Base-by-base conservation (phyloP, 345 rosid genomes). In the Abelmoschus esculentus region DNA sequence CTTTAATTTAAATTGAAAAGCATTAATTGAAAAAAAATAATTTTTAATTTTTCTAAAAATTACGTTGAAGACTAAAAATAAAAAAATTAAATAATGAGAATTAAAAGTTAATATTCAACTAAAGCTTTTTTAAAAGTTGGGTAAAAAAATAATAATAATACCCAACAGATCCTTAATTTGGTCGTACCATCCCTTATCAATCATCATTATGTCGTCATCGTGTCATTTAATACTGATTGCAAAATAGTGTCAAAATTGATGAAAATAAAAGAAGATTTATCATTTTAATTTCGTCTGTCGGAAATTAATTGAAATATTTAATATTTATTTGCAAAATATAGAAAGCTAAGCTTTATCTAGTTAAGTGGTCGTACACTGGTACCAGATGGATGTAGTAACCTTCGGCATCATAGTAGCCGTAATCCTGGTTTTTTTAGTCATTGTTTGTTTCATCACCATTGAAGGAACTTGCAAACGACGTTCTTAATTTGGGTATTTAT, bases 321-420 rank as follows among this genome's bases (percentile, higher is more conserved):
- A 22, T 22, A 17, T 36, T n/a, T n/a, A 13, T 10, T 38, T 17
- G 47, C 8, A 17, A 32, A 60, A 32, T 9, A 60, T 60, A 1
- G 53, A 42, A 19, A 64, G 68, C 32, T 34, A 59, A 12, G 15
- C 4, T 47, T 47, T 47, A 61, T 22, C 28, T 29, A 10, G 34
- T 14, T 8, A 34, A 34, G 26, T 34, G 7, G 46, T 9, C 9
- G 49, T 42, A 42, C 46, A 47, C n/a, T 4, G 15, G 7, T 3
- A 22, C 12, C 6, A 3, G 1, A 91, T 89, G 93, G 96, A 88
- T 77, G 83, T 77, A 36, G 44, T 89, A 1, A 81, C 92, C 0
- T 93, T 89, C 83, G 96, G 97, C 57, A 75, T 87, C 82, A 84
- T 90, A 78, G 61, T 93, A 78, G 98, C 82, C 61, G 80, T 84